Evolutionary conservation across 2,329 filamentous ascomycete species (phyloP), one percentile per base, ranked within the genome.

Genomic region (Hypoxylon sp.): DNA sequence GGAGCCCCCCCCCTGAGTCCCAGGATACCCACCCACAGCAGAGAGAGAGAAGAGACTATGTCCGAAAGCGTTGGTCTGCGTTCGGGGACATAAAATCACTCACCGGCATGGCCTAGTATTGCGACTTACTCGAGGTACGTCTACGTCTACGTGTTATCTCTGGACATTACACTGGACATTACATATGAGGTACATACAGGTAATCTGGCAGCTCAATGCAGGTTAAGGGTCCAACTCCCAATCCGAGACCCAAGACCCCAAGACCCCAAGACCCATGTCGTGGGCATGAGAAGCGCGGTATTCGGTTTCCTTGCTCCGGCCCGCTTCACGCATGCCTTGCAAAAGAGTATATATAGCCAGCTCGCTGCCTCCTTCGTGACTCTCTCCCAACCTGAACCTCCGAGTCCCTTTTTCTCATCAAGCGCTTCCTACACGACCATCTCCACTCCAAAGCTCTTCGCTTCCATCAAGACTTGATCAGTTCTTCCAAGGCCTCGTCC

Each of bases 21-120:
- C 31, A 17, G 51, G 10, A 50, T 53, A 48, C 38, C 40, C 52
- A 49, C 29, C n/a, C n/a, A n/a, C n/a, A n/a, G n/a, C n/a, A n/a
- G n/a, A n/a, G n/a, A n/a, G n/a, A 46, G 4, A 11, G 18, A n/a
- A 56, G 47, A 56, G 20, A 48, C 31, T 53, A 56, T 60, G 54
- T 54, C 58, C 58, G 53, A 53, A 50, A 50, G n/a, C 26, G 52
- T 54, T 60, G 54, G 57, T 31, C 46, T 63, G 57, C 60, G 46
- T 60, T 51, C 45, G 43, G n/a, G n/a, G 48, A 42, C 48, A 60
- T 50, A 60, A 63, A 63, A 63, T 63, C 40, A 60, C 60, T 63
- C 60, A 63, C 53, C 49, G 50, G 55, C 47, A 37, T 43, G 48
- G 31, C 35, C 58, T 57, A 57, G 56, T 23, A 60, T 60, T 40